These are phyloP conservation scores for Boletus vinaceobasis DNA, from an alignment of 768 basidiomycete genomes.

Conservation along the genomic window DNA sequence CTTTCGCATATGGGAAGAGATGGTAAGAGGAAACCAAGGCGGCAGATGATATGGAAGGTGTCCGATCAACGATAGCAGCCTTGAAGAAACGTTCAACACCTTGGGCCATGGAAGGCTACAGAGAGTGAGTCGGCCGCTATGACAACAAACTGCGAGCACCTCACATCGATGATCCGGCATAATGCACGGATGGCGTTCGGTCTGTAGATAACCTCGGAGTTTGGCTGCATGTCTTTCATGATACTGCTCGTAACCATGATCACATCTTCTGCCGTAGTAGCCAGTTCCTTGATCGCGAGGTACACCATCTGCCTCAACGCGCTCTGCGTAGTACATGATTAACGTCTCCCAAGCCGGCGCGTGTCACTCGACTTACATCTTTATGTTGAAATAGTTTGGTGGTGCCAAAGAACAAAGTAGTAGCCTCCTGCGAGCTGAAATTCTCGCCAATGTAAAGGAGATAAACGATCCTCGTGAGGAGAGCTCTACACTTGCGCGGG, in stretches of 20 bases:
- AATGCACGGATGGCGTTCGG: constrained; percentile 97
- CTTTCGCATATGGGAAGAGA: constrained; percentile 87
- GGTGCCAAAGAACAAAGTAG: constrained; percentile 96
- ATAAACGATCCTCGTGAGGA: constrained; percentile 95
- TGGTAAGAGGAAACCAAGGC: constrained; percentile 97
- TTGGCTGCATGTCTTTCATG: constrained; percentile 99
- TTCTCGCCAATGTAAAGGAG: constrained; percentile 95
- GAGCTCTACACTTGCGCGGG: constrained; percentile 92
- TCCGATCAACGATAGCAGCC: constrained; percentile 96
- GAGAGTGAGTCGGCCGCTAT: constrained; percentile 10
- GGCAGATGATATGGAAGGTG: constrained; percentile 92
- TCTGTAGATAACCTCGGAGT: constrained; percentile 96
- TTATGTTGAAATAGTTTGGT: constrained; percentile 99
- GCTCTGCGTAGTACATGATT: constrained; percentile 48
- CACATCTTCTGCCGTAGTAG: constrained; percentile 94
- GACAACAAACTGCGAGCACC: constrained; percentile 40
- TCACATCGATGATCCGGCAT: constrained; percentile 94
- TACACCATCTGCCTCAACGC: constrained; percentile 98
- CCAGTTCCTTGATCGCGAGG: constrained; percentile 96
- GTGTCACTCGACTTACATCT: constrained; percentile 64
- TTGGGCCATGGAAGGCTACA: constrained; percentile 98
- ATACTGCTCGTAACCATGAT: constrained; percentile 99
- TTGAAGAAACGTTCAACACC: constrained; percentile 99
- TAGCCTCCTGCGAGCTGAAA: constrained; percentile 93
- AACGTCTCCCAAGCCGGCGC: not conserved